A percentile compares a stretch with the other conserved stretches of the same genome.
Conservation (phyloP, 2,329 filamentous ascomycete species). For the Amylocarpus encephaloides region DNA sequence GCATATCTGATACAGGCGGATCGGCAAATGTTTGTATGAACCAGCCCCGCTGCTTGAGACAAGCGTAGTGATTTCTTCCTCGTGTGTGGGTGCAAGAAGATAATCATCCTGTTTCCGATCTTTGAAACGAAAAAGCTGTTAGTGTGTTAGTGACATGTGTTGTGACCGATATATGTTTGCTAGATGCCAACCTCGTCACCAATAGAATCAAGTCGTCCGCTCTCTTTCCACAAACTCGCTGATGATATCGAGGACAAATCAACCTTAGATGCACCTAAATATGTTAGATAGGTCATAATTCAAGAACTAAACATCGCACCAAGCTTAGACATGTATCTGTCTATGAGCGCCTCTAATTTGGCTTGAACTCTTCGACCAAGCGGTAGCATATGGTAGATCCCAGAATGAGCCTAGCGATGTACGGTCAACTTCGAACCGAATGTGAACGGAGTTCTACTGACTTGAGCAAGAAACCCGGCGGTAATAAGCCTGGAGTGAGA, state of each 20-base stretch:
- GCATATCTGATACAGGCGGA: constrained; percentile 89
- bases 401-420: constrained; percentile 63
- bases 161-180: neutral
- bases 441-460: constrained; percentile 31
- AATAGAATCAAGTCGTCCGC: constrained; percentile 69
- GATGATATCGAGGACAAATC: constrained; percentile 81
- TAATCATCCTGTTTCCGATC: constrained; percentile 72
- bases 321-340: constrained; percentile 77
- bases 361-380: constrained; percentile 80
- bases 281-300: neutral
- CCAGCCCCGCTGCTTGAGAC: constrained; percentile 60
- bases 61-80: constrained; percentile 88
- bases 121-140: constrained; percentile 67
- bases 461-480: constrained; percentile 69
- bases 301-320: constrained; percentile 40
- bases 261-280: constrained; percentile 66
- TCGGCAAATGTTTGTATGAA: constrained; percentile 79
- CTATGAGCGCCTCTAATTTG: constrained; percentile 79
- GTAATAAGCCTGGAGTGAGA: constrained; percentile 61
- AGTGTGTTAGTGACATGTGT: constrained; percentile 7
- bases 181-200: constrained; percentile 57
- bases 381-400: constrained; percentile 87
- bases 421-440: neutral
- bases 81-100: constrained; percentile 85
- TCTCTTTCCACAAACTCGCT: constrained; percentile 74